Conservation (phyloP, 768 basidiomycete genomes). For the Clitopilus passeckerianus region DNA sequence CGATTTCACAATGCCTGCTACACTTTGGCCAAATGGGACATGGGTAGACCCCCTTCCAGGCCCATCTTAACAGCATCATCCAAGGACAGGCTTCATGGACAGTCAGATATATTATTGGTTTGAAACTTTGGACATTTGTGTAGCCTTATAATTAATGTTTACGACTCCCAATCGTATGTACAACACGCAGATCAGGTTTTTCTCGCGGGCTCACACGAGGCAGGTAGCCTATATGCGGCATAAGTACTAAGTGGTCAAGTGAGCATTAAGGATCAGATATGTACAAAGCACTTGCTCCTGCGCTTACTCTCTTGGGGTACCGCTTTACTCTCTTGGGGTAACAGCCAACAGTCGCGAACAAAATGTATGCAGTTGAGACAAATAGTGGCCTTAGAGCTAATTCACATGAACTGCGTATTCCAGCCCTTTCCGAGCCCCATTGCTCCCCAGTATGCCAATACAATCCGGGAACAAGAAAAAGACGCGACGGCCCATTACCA, state of each 20-base stretch:
- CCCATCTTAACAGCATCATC: constrained; percentile 34
- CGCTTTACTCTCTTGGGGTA: background rate
- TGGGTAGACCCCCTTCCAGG: constrained; percentile 74
- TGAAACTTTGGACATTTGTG: no score
- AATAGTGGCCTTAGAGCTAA: background rate
- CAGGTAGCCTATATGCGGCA: background rate
- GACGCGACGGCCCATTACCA: background rate
- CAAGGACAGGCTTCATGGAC: background rate
- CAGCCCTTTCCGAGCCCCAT: background rate
- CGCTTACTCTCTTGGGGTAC: background rate
- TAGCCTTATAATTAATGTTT: background rate
- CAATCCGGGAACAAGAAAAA: background rate
- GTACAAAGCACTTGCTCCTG: background rate
- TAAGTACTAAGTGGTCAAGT: no score
- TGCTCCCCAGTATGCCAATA: background rate
- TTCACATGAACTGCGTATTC: background rate
- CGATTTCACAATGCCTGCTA: constrained; percentile 79
- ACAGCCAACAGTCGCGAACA: background rate
- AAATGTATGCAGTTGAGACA: background rate
- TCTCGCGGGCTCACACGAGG: background rate
- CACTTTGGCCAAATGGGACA: constrained; percentile 73
- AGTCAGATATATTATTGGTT: background rate
- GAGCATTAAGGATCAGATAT: background rate
- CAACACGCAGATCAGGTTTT: background rate
- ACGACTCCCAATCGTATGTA: background rate